phyloP scores from a whole-genome alignment of 306 rosid genomes.

The Cucumis hystrix region DNA sequence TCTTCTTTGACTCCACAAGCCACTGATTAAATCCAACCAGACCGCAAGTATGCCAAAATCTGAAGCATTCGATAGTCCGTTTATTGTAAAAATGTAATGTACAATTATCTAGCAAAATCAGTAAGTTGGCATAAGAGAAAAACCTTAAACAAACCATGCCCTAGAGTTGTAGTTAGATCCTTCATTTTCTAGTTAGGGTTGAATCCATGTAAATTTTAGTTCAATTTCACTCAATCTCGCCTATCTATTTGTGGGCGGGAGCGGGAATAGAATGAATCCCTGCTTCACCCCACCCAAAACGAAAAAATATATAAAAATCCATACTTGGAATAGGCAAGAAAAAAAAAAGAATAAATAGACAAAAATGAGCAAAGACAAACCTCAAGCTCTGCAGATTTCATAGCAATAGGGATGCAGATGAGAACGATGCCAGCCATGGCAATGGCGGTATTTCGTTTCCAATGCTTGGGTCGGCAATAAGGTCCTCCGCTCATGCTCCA shows the following conservation, averaged over 20 bases:
- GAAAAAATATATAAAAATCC: neutral
- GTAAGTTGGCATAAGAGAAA: neutral
- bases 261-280: neutral
- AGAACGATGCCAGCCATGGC: constrained; percentile 86
- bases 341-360: neutral
- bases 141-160: neutral
- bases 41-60: neutral
- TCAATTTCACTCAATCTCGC: neutral
- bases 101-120: neutral
- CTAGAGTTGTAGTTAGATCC: neutral
- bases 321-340: neutral
- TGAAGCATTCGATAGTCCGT: neutral
- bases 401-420: constrained; percentile 86
- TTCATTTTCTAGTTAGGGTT: neutral
- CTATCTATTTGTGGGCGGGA: too few species aligned
- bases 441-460: constrained; percentile 90
- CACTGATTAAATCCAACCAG: neutral
- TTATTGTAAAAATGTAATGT: neutral
- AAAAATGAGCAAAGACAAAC: constrained; percentile 10
- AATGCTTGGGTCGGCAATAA: constrained; percentile 82
- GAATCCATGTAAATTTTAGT: neutral
- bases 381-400: constrained; percentile 95
- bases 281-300: neutral
- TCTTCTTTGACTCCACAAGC: neutral
- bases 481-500: constrained; percentile 98